Conservation (phyloP, 2,329 filamentous ascomycete species). For the Emydomyces testavorans region DNA sequence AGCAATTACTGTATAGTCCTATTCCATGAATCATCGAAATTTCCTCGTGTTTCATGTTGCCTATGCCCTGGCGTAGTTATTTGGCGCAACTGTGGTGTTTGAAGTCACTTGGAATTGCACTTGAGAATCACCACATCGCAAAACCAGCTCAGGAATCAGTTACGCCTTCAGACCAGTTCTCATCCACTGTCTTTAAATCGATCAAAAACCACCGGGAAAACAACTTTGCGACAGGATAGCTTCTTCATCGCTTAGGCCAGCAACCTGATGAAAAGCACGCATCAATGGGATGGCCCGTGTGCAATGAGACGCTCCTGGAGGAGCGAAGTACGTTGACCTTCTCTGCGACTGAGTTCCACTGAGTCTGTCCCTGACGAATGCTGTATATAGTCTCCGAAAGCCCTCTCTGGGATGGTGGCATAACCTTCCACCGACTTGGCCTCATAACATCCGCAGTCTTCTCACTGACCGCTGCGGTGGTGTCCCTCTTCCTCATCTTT, state of each 20-base stretch:
- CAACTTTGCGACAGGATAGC: not conserved
- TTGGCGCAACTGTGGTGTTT: too few species aligned
- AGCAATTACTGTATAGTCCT: too few species aligned
- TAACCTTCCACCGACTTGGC: constrained; percentile 48
- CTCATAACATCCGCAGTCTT: constrained; percentile 45
- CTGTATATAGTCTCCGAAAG: constrained; percentile 34
- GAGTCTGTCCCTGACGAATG: not conserved
- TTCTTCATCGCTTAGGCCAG: not conserved
- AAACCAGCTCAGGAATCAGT: not conserved
- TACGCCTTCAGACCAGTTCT: too few species aligned
- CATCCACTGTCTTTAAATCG: too few species aligned
- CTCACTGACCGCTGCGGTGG: constrained; percentile 39
- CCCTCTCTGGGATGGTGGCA: constrained; percentile 40
- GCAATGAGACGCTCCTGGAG: constrained; percentile 42
- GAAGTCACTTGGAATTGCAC: too few species aligned
- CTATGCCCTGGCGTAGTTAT: not conserved
- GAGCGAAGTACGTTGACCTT: constrained; percentile 29
- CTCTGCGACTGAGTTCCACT: too few species aligned
- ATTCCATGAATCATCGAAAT: too few species aligned
- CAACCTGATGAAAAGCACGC: not conserved
- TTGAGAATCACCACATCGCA: not conserved
- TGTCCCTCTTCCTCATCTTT: constrained; percentile 45
- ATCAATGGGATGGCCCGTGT: constrained; percentile 21
- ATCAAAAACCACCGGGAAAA: too few species aligned
- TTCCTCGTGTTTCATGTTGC: not conserved